Conservation (phyloP, 768 basidiomycete genomes). For the Nidula microcarpa region DNA sequence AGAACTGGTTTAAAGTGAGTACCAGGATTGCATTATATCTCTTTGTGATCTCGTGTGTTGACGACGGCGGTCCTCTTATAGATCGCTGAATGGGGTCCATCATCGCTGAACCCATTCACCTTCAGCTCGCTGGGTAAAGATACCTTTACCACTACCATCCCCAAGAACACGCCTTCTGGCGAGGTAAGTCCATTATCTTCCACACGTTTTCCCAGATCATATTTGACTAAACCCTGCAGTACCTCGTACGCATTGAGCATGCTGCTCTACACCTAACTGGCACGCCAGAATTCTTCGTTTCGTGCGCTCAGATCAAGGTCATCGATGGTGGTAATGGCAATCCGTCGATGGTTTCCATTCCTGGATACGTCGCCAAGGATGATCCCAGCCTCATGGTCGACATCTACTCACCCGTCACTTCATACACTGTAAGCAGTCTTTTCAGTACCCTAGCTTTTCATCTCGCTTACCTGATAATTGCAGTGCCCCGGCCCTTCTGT, state of each 20-base stretch:
- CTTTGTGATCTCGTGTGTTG: slow-evolving; percentile 5
- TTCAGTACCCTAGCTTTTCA: background rate
- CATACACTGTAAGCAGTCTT: background rate
- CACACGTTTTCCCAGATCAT: background rate
- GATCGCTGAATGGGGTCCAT: slow-evolving; percentile 39
- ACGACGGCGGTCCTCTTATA: slow-evolving; percentile 5
- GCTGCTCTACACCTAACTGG: slow-evolving; percentile 42
- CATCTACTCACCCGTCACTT: background rate
- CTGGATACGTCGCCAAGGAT: slow-evolving; percentile 38
- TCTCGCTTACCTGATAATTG: background rate
- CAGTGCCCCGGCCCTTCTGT: background rate
- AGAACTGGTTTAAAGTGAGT: slow-evolving; percentile 50
- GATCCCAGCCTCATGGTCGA: slow-evolving; percentile 14
- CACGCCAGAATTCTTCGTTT: slow-evolving; percentile 44
- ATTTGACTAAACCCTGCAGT: slow-evolving; percentile 16
- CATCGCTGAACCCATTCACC: slow-evolving; percentile 31
- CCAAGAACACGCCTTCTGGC: slow-evolving; percentile 36
- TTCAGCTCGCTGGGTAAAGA: slow-evolving; percentile 25
- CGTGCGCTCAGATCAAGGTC: slow-evolving; percentile 45
- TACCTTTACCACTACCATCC: slow-evolving; percentile 37
- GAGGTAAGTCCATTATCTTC: slow-evolving; percentile 18
- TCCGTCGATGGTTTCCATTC: slow-evolving; percentile 44
- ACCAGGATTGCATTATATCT: slow-evolving; percentile 10
- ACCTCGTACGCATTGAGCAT: slow-evolving; percentile 44
- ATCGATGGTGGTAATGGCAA: slow-evolving; percentile 39